These are phyloP conservation scores for Cyberlindnera americana DNA, from an alignment of 805 yeast species.

Conservation along the genomic window DNA sequence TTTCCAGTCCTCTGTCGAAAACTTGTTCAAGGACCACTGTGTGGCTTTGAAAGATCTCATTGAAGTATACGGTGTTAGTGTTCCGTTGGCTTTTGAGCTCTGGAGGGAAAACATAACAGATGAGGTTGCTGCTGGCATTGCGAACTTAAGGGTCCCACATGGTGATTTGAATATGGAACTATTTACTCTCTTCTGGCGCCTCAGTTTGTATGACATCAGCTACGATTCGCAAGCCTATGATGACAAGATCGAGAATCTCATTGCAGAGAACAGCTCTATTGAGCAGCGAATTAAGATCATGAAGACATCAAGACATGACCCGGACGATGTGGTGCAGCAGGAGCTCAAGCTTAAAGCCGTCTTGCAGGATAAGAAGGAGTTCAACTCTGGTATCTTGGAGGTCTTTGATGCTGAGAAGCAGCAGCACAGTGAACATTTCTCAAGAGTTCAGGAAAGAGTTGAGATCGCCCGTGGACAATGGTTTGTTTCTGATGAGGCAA, in stretches of 20 bases:
- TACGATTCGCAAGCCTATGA: slow-evolving; percentile 49
- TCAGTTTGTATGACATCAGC: slow-evolving; percentile 67
- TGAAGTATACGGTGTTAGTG: slow-evolving; percentile 41
- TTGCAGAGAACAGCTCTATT: slow-evolving; percentile 33
- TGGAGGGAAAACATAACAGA: slow-evolving; percentile 56
- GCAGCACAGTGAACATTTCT: slow-evolving; percentile 41
- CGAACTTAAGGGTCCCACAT: slow-evolving; percentile 23
- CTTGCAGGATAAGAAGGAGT: slow-evolving; percentile 3
- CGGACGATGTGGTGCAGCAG: slow-evolving; percentile 8
- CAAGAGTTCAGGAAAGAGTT: slow-evolving; percentile 26
- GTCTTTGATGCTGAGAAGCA: slow-evolving; percentile 10
- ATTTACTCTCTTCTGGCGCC: slow-evolving; percentile 67
- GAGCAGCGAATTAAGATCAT: slow-evolving; percentile 31
- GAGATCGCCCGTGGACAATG: slow-evolving; percentile 34
- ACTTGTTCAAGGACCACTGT: slow-evolving; percentile 34
- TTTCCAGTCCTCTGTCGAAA: slow-evolving; percentile 35
- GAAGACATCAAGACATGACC: slow-evolving; percentile 6
- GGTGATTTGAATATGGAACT: slow-evolving; percentile 36
- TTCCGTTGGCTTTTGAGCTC: slow-evolving; percentile 69
- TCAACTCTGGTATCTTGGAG: slow-evolving; percentile 11
- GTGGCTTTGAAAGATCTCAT: slow-evolving; percentile 40
- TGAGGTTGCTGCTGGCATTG: slow-evolving; percentile 23
- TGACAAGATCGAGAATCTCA: slow-evolving; percentile 39
- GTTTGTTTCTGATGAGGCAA: slow-evolving; percentile 32
- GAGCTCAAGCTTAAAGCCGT: slow-evolving; percentile 26